phyloP scores from a whole-genome alignment of 2,329 filamentous ascomycete genomes.

The Endocalyx cinctus region DNA sequence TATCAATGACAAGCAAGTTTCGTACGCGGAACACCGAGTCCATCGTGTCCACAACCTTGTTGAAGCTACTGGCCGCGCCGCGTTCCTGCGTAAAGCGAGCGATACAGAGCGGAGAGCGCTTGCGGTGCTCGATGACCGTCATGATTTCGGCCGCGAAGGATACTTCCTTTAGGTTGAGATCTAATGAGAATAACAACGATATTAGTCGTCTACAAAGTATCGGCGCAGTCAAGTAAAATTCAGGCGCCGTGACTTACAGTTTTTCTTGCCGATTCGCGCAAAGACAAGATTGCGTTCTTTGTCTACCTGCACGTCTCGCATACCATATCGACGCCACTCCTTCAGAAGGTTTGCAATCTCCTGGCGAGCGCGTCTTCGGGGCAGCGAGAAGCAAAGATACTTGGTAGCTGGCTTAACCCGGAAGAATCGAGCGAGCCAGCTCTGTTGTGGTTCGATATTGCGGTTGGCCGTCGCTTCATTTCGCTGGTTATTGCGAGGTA shows the following conservation, averaged over 20 bases:
- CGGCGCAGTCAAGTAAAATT: neutral
- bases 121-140: conserved; percentile 81
- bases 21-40: conserved; percentile 62
- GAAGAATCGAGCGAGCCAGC: conserved; percentile 86
- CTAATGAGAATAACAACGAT: conserved; percentile 43
- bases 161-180: conserved; percentile 80
- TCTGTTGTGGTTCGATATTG: conserved; percentile 66
- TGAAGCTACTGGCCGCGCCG: conserved; percentile 87
- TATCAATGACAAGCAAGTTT: conserved; percentile 64
- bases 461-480: conserved; percentile 27
- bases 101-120: conserved; percentile 70
- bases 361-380: conserved; percentile 68
- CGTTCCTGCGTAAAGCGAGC: conserved; percentile 84
- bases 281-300: conserved; percentile 76
- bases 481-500: conserved; percentile 13
- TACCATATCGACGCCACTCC: conserved; percentile 79
- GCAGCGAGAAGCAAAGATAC: conserved; percentile 70
- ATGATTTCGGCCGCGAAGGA: conserved; percentile 83
- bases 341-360: conserved; percentile 71
- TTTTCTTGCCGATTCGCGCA: conserved; percentile 69
- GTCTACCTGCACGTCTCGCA: conserved; percentile 73
- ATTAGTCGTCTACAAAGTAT: too few relatives aligned
- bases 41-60: conserved; percentile 75
- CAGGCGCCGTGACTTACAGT: conserved; percentile 57
- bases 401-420: conserved; percentile 78